Evolutionary conservation across 164 flowering plant species (phyloP).

Genomic region (Vitis labrusca): DNA sequence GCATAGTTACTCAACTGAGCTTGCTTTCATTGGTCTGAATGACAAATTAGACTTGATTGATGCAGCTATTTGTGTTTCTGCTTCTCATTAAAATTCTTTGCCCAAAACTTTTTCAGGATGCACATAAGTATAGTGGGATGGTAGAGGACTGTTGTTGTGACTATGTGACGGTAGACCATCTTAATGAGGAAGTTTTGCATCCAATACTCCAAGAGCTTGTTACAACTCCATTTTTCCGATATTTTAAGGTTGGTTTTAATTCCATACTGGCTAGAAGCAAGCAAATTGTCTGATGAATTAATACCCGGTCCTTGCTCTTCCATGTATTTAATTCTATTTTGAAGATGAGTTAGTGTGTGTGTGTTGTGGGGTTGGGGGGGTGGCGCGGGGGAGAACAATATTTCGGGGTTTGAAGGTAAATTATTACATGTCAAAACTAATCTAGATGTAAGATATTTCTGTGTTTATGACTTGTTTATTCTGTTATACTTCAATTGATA

Average conservation of each 20-base stretch:
- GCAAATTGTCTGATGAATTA: background rate
- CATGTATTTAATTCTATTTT: background rate
- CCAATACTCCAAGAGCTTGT: conserved; percentile 87
- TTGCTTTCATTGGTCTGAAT: background rate
- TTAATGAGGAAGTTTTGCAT: conserved; percentile 71
- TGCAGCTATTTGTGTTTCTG: background rate
- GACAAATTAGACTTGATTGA: background rate
- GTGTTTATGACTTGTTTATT: too few species aligned
- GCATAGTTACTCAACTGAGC: background rate
- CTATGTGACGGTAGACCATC: conserved; percentile 77
- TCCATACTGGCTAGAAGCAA: background rate
- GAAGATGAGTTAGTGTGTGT: too few species aligned
- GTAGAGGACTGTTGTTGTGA: conserved; percentile 97
- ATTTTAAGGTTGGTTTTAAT: conserved; percentile 68
- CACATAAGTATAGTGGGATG: conserved; percentile 70
- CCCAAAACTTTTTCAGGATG: conserved; percentile 33
- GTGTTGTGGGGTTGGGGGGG: too few species aligned
- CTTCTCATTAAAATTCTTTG: background rate
- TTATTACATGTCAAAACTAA: too few species aligned
- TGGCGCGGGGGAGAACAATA: too few species aligned
- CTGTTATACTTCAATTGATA: background rate
- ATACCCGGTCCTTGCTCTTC: background rate
- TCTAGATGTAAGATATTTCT: too few species aligned
- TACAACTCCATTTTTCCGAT: conserved; percentile 80
- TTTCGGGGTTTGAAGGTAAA: too few species aligned